phyloP scores from a whole-genome alignment of 805 yeast species.

The Starmera pachycereana region DNA sequence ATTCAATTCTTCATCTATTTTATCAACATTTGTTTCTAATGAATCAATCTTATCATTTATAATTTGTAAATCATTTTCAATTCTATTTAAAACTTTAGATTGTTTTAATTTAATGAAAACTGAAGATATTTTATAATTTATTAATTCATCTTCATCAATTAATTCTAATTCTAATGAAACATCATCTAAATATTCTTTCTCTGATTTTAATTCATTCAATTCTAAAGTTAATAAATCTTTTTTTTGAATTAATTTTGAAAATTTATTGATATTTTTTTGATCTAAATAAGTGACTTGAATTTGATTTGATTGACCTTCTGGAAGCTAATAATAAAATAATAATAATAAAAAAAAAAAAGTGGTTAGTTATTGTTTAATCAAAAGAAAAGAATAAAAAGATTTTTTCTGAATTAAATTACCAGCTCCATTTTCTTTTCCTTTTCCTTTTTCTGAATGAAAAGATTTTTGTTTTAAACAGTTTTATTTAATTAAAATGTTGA shows the following conservation, averaged over 20 bases:
- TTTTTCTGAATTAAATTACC: too few species aligned
- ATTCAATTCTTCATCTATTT: constrained; percentile 42
- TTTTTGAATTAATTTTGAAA: constrained; percentile 70
- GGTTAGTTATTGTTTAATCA: background rate
- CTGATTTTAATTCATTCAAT: constrained; percentile 42
- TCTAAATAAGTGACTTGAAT: constrained; percentile 40
- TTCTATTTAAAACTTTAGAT: constrained; percentile 50
- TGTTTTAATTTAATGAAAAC: constrained; percentile 62
- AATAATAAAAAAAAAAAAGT: too few species aligned
- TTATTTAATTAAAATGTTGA: too few species aligned
- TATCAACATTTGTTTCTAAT: constrained; percentile 37
- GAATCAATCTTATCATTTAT: constrained; percentile 40
- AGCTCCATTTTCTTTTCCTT: constrained; percentile 5
- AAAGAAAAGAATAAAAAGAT: too few species aligned
- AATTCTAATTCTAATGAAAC: constrained; percentile 78
- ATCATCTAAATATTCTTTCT: constrained; percentile 84
- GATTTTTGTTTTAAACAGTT: too few species aligned
- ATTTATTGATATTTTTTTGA: constrained; percentile 81
- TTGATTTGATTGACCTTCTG: constrained; percentile 31
- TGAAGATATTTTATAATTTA: constrained; percentile 78
- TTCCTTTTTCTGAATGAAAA: too few species aligned
- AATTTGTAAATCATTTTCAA: constrained; percentile 51
- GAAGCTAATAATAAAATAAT: too few species aligned
- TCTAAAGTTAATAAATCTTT: constrained; percentile 47
- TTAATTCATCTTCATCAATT: constrained; percentile 61